Evolutionary conservation across 1,284 basidiomycete genomes (phyloP).

Genomic region (Abortiporus biennis): DNA sequence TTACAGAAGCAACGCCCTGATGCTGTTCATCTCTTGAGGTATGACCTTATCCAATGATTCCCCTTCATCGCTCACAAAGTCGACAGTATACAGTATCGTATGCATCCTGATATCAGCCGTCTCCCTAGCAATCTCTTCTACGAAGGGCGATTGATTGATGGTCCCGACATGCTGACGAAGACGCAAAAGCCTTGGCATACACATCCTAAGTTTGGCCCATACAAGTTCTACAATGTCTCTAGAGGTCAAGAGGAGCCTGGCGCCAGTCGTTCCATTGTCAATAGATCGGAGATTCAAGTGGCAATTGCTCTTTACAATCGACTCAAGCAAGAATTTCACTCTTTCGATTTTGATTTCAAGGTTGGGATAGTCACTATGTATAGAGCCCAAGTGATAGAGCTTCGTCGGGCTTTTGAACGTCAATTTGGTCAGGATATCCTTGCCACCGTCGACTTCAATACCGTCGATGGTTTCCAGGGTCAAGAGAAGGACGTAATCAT

Average conservation of each 20-base stretch:
- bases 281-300: conserved; percentile 70
- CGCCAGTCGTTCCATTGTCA: conserved; percentile 66
- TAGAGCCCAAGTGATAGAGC: conserved; percentile 81
- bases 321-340: conserved; percentile 61
- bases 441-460: conserved; percentile 87
- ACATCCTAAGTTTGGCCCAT: conserved; percentile 77
- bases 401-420: conserved; percentile 67
- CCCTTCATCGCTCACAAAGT: conserved; percentile 5
- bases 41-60: background rate
- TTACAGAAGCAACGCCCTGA: conserved; percentile 77
- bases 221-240: conserved; percentile 83
- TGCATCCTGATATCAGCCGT: conserved; percentile 94
- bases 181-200: conserved; percentile 87
- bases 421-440: conserved; percentile 74
- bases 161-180: conserved; percentile 82
- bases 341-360: conserved; percentile 65
- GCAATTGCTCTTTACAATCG: conserved; percentile 80
- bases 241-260: conserved; percentile 49
- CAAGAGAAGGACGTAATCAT: conserved; percentile 98
- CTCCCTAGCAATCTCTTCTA: conserved; percentile 94
- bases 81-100: conserved; percentile 93
- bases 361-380: conserved; percentile 97
- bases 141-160: conserved; percentile 75
- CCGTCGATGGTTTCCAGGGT: conserved; percentile 97
- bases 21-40: conserved; percentile 87